Conservation (phyloP, 176 grass and related monocot species). For the Echinochloa phyllopogon region DNA sequence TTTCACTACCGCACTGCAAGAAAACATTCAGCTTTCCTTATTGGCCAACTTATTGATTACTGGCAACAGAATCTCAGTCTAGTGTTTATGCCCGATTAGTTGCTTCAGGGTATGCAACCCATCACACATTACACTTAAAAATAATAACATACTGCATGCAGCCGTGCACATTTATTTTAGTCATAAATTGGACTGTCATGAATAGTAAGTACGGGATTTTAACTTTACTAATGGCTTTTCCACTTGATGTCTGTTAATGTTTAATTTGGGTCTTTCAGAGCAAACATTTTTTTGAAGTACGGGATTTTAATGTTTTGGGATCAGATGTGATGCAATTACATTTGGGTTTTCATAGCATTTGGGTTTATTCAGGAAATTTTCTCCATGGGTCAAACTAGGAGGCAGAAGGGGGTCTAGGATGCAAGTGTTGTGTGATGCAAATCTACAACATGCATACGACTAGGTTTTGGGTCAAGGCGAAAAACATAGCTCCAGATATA, state of each 20-base stretch:
- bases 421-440: background rate
- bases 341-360: background rate
- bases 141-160: background rate
- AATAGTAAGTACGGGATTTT: background rate
- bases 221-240: background rate
- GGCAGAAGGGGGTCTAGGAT: background rate
- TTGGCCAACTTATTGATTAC: background rate
- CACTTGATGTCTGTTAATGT: background rate
- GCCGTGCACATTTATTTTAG: background rate
- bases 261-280: background rate
- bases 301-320: background rate
- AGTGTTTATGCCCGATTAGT: constrained; percentile 1
- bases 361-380: constrained; percentile 13
- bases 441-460: background rate
- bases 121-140: background rate
- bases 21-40: background rate
- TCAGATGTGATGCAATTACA: background rate
- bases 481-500: background rate
- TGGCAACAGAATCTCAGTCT: background rate
- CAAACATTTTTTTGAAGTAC: background rate
- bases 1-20: background rate
- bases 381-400: background rate
- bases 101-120: background rate
- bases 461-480: background rate
- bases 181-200: background rate